Conservation (phyloP, 1,284 basidiomycete species). For the Rhodotorula mucilaginosa region DNA sequence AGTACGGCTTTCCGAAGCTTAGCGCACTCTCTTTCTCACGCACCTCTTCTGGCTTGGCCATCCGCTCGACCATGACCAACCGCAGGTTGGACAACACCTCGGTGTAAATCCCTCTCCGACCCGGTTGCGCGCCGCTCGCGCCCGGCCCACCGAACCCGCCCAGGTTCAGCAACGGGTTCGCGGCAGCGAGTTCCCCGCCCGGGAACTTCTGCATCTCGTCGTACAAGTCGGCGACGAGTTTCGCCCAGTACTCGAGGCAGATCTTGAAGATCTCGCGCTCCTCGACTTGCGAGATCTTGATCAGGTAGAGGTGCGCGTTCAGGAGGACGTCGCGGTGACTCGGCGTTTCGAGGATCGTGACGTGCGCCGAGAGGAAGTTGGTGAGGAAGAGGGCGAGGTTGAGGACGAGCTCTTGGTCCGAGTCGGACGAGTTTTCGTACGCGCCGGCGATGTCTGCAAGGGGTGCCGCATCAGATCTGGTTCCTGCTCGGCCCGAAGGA, state of each 20-base stretch:
- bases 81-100: slow-evolving; percentile 93
- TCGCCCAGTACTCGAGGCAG: slow-evolving; percentile 97
- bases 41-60: slow-evolving; percentile 99
- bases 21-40: slow-evolving; percentile 41
- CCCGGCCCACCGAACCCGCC: slow-evolving; percentile 55
- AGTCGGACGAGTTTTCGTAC: slow-evolving; percentile 84
- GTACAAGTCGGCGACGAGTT: slow-evolving; percentile 97
- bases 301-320: slow-evolving; percentile 97
- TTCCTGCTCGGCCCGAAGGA: not conserved
- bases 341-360: slow-evolving; percentile 88
- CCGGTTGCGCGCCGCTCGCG: slow-evolving; percentile 55
- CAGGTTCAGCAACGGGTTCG: slow-evolving; percentile 79
- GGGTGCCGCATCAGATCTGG: slow-evolving; percentile 12
- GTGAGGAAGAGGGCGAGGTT: slow-evolving; percentile 95
- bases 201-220: slow-evolving; percentile 93
- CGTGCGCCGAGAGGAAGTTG: slow-evolving; percentile 87
- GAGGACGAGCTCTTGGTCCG: slow-evolving; percentile 94
- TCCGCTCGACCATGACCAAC: slow-evolving; percentile 95
- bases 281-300: slow-evolving; percentile 97
- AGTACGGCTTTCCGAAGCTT: not conserved
- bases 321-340: slow-evolving; percentile 88
- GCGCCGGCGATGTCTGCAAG: slow-evolving; percentile 75
- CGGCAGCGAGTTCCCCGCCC: slow-evolving; percentile 16
- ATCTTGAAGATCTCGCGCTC: slow-evolving; percentile 99
- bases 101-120: slow-evolving; percentile 90